These are phyloP conservation scores for Cercospora zeae-maydis DNA, from an alignment of 2,329 filamentous ascomycete species.

Conservation along the genomic window DNA sequence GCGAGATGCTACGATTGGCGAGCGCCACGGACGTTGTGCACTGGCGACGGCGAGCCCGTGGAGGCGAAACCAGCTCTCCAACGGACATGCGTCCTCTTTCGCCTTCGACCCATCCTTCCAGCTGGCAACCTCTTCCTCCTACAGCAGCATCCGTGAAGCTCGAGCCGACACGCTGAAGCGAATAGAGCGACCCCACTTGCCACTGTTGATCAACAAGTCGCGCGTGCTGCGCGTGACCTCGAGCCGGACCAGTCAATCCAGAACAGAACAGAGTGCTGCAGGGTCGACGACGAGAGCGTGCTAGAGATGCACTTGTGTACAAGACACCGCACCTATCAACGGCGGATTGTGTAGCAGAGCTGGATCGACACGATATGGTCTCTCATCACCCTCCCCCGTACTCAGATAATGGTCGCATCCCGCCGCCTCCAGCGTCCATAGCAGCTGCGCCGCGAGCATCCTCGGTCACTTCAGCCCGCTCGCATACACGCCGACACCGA, in stretches of 20 bases:
- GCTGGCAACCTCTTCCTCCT: neutral
- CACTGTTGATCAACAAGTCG: constrained; percentile 3
- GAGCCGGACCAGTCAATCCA: neutral
- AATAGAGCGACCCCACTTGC: neutral
- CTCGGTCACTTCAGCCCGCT: constrained; percentile 62
- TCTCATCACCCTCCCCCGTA: constrained; percentile 29
- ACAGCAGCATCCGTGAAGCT: neutral
- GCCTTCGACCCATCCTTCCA: neutral
- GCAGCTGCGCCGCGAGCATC: constrained; percentile 13
- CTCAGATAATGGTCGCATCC: constrained; percentile 20
- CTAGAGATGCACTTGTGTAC: neutral
- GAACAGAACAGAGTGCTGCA: neutral
- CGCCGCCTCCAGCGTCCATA: constrained; percentile 1
- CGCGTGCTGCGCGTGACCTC: constrained; percentile 1
- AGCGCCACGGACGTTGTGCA: constrained; percentile 3
- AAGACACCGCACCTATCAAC: neutral
- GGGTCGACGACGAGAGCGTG: neutral
- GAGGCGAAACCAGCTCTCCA: neutral
- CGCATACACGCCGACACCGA: constrained; percentile 59
- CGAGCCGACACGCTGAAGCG: neutral
- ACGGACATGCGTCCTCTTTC: neutral
- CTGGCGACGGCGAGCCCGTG: constrained; percentile 10
- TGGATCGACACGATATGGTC: constrained; percentile 21
- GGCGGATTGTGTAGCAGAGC: neutral
- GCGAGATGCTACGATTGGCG: constrained; percentile 12